Base-by-base conservation (phyloP, 495 filamentous ascomycete species). In the Pyrenula aspistea region DNA sequence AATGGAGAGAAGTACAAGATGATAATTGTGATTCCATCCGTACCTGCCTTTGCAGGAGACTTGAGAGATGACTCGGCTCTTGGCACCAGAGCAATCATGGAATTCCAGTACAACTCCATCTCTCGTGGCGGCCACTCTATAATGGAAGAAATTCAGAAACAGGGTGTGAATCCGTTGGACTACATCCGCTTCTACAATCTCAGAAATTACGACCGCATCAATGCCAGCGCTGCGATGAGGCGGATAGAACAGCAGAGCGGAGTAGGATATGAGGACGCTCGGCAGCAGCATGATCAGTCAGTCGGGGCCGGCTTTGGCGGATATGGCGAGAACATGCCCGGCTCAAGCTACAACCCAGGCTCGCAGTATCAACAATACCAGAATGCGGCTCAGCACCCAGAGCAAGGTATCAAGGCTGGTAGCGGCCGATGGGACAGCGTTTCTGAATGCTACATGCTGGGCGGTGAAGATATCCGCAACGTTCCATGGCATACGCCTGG, bases 101-200 rank as follows among this genome's bases (percentile, higher is more conserved):
- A 96, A 67, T 96, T 88, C 73, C 89, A 92, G 65, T 92, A 96
- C 69, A 78, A 86, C 65, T 85, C 81, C 50, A 96, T 97, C 72
- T 91, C 85, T 69, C 82, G 93, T n/a, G 88, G 88, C 25, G 89
- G 89, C 1, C 73, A 86, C 69, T 89, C 84, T 61, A 96, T 96
- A 59, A 85, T 94, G 73, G 90, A 95, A 69, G 66, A 76, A 21
- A 78, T 95, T 56, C 76, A 77, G 53, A 81, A 82, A 59, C 80
- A 79, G 42, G 91, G 91, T 0, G 79, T 88, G 55, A 78, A 90
- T 57, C 81, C 83, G 0, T 81, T 82, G 64, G 76, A 87, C 12
- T 96, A 95, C 69, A 94, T 97, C 62, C 80, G 87, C 24, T 97
- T 96, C 74, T 97, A 95, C 74, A 97, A 97, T 68, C 77, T 97